These are phyloP conservation scores for Vanrija sp. DNA, from an alignment of 1,284 basidiomycete species.

Conservation along the genomic window DNA sequence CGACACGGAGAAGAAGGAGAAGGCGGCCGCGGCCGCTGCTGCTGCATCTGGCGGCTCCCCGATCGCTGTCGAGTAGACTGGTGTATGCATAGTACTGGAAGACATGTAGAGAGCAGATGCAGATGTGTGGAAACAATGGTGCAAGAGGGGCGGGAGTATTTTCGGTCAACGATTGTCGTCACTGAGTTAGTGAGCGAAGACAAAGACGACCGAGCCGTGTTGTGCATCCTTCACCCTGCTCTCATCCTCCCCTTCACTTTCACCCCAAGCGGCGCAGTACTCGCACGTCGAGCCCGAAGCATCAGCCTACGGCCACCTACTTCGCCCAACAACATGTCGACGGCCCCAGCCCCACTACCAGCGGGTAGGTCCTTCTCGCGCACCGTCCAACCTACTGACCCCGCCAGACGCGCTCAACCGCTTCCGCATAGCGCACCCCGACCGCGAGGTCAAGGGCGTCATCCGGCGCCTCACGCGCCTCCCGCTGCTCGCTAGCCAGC, in stretches of 20 bases:
- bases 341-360: neutral
- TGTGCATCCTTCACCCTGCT: neutral
- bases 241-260: neutral
- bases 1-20: constrained; percentile 46
- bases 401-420: constrained; percentile 38
- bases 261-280: too few species aligned
- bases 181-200: too few species aligned
- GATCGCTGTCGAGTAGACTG: constrained; percentile 40
- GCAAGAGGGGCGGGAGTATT: neutral
- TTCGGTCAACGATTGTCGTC: neutral
- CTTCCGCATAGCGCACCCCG: constrained; percentile 39
- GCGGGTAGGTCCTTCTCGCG: constrained; percentile 1
- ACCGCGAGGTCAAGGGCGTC: constrained; percentile 35
- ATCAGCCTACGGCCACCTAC: too few species aligned
- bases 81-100: constrained; percentile 18
- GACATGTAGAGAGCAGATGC: neutral
- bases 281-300: too few species aligned
- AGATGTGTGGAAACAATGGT: neutral
- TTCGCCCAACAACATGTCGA: neutral
- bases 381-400: neutral
- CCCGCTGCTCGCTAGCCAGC: constrained; percentile 7
- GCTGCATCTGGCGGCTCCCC: constrained; percentile 19
- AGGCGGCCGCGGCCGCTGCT: constrained; percentile 18
- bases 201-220: too few species aligned
- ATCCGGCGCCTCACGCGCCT: constrained; percentile 32